Conservation (phyloP, 2,329 filamentous ascomycete genomes). For the Phoma sp. region DNA sequence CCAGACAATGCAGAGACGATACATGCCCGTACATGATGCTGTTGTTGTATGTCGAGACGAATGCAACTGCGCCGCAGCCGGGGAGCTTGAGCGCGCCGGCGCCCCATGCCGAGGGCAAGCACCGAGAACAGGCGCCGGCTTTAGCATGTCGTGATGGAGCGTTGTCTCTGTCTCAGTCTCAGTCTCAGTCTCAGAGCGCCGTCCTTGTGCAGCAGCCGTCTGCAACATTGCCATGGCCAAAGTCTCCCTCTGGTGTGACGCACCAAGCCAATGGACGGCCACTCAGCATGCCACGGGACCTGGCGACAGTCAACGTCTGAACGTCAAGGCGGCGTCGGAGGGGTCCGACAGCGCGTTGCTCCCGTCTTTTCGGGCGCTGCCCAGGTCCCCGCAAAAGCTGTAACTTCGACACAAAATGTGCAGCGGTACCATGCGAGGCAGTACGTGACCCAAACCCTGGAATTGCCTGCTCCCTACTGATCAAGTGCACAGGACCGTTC, state of each 20-base stretch:
- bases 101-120: slow-evolving; percentile 13
- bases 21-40: no score
- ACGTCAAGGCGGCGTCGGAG: slow-evolving; percentile 14
- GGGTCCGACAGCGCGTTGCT: slow-evolving; percentile 20
- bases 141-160: slow-evolving; percentile 12
- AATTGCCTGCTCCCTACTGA: neutral
- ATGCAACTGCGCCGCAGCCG: neutral
- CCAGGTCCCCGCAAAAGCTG: slow-evolving; percentile 20
- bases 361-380: slow-evolving; percentile 6
- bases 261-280: slow-evolving; percentile 1
- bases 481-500: slow-evolving; percentile 26
- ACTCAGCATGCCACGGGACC: slow-evolving; percentile 20
- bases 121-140: neutral
- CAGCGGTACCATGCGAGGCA: slow-evolving; percentile 40
- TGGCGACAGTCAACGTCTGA: neutral
- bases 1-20: no score
- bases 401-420: slow-evolving; percentile 21
- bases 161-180: neutral
- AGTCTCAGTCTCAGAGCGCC: neutral
- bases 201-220: neutral
- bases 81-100: slow-evolving; percentile 3
- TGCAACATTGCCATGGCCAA: neutral
- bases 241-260: neutral
- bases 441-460: slow-evolving; percentile 6
- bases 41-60: no score